Evolutionary conservation across 75 land plant species (phyloP), one percentile per base, ranked within the genome.

Genomic region (Pinus albicaulis): DNA sequence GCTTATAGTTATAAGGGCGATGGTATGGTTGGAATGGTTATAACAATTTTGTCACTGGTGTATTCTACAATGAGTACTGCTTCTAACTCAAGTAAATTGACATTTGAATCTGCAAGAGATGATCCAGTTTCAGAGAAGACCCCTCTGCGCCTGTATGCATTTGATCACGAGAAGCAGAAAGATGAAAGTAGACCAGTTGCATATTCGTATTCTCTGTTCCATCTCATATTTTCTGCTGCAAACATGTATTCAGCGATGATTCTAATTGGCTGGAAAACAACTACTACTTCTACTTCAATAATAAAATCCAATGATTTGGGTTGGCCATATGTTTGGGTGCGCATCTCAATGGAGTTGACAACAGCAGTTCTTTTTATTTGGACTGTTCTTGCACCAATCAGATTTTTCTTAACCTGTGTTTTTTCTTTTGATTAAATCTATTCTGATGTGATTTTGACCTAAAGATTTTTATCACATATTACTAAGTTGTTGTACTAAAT

Each of bases 201-300:
- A 41, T 98, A 98, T 77, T 90, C 90, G 1, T 98, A 98, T 69
- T 79, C 92, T 20, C 95, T 98, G 80, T 98, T 98, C 91, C 98
- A 98, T 77, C 62, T 95, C 31, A 91, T 98, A 73, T 98, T 98
- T 84, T 98, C 98, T 3, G 86, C 95, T 12, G 99, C 99, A 1
- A 98, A 93, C 84, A 98, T 98, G 99, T 95, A 98, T 56, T 87
- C 99, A 11, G 99, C 92, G 52, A 98, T 98, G 99, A 95, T 98
- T 69, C 86, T 98, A 19, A 91, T 93, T 5, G 98, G 99, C 8
- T 98, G 99, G 99, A 92, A 89, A 31, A 92, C 83, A 72, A 66
- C 92, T 16, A 74, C 44, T 38, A 48, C 81, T 3, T 86, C 80
- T 28, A 44, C 80, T 3, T 75, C 95, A 10, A 75, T 79, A n/a